Percentiles rank a stretch among this genome's conserved stretches.
These are phyloP conservation scores for Halophytophthora batemanensis DNA, from an alignment of 352 stramenopile genomes.

Conservation along the genomic window DNA sequence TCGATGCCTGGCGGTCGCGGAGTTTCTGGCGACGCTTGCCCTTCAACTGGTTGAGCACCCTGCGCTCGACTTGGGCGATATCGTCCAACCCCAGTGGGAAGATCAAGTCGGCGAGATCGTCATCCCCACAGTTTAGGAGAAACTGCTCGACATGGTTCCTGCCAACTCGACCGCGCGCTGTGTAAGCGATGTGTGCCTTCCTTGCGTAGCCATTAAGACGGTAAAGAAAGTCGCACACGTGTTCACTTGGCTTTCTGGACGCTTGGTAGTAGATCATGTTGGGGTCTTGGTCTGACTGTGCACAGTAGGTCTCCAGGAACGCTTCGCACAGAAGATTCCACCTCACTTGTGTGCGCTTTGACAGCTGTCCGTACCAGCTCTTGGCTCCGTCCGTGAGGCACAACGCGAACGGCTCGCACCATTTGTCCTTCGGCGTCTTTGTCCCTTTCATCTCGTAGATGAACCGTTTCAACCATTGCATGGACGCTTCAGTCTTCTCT, in stretches of 20 bases:
- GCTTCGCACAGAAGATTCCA: background rate
- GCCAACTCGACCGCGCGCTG: too few species aligned
- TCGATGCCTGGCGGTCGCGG: background rate
- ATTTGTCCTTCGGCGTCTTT: background rate
- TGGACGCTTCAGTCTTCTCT: background rate
- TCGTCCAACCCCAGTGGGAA: background rate
- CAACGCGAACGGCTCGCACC: conserved; percentile 7
- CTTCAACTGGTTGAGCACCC: background rate
- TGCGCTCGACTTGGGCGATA: background rate
- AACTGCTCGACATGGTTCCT: too few species aligned
- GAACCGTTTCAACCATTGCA: conserved; percentile 10
- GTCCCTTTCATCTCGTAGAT: conserved; percentile 16
- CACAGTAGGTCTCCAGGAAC: background rate
- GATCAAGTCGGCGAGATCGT: background rate
- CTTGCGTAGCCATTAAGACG: too few species aligned
- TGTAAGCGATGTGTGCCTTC: too few species aligned
- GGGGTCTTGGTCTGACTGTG: background rate
- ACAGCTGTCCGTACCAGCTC: background rate
- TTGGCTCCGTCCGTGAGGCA: background rate
- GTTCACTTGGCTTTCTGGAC: too few species aligned
- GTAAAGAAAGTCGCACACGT: too few species aligned
- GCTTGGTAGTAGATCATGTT: background rate
- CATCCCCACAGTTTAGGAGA: background rate
- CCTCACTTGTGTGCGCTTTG: background rate
- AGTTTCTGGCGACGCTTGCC: background rate